phyloP scores from a whole-genome alignment of 129 eudicot species.

The Flaveria robusta region DNA sequence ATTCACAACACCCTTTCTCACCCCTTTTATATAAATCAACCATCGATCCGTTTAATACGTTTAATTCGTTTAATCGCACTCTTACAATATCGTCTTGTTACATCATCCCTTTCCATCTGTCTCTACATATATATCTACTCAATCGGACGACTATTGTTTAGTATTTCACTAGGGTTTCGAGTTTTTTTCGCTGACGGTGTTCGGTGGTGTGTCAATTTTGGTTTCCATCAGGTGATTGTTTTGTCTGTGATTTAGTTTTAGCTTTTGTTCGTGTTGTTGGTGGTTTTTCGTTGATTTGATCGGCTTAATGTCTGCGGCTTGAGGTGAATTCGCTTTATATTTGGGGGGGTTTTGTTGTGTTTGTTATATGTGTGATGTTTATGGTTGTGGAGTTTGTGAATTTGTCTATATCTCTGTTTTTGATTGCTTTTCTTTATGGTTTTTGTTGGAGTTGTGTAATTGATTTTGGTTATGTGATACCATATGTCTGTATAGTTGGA shows the following conservation, averaged over 20 bases:
- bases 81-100: constrained; percentile 9
- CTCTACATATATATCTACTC: background rate
- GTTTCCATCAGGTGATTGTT: constrained; percentile 21
- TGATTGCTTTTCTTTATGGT: background rate
- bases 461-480: background rate
- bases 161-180: constrained; percentile 23
- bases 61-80: background rate
- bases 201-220: background rate
- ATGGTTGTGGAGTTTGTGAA: background rate
- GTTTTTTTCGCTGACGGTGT: constrained; percentile 9
- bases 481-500: background rate
- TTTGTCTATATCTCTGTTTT: background rate
- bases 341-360: constrained; percentile 15
- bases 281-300: background rate
- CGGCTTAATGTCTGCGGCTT: background rate
- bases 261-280: background rate
- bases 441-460: constrained; percentile 17
- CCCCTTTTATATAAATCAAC: background rate
- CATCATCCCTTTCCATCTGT: background rate
- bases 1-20: background rate
- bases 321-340: background rate
- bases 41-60: constrained; percentile 18
- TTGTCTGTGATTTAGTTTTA: background rate
- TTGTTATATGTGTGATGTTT: constrained; percentile 15
- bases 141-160: background rate